These are phyloP conservation scores for Suhomyces wounanorum DNA, from an alignment of 1,139 yeast genomes.

Conservation along the genomic window DNA sequence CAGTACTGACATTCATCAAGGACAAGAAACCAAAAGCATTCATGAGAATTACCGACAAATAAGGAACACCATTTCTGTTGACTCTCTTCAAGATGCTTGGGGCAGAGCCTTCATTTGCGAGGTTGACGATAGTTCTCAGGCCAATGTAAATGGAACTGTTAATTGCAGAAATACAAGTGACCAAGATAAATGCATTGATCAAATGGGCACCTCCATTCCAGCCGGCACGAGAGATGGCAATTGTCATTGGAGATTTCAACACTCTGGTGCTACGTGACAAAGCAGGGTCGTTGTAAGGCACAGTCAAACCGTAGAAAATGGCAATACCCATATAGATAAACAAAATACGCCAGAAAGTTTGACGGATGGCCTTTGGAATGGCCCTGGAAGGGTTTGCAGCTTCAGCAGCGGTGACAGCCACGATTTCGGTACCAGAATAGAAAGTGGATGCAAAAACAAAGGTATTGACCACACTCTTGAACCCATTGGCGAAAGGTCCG, in stretches of 20 bases:
- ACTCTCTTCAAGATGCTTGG: slow-evolving; percentile 45
- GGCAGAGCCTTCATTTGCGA: slow-evolving; percentile 53
- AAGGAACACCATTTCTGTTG: slow-evolving; percentile 53
- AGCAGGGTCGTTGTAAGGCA: slow-evolving; percentile 50
- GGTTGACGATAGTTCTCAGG: slow-evolving; percentile 51
- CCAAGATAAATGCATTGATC: slow-evolving; percentile 51
- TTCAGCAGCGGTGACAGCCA: slow-evolving; percentile 60
- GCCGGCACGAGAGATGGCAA: slow-evolving; percentile 48
- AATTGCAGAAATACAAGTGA: slow-evolving; percentile 56
- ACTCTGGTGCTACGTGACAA: slow-evolving; percentile 29
- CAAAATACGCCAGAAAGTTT: slow-evolving; percentile 55
- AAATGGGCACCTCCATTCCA: slow-evolving; percentile 53
- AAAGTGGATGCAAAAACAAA: slow-evolving; percentile 70
- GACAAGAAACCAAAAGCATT: slow-evolving; percentile 54
- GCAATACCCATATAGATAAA: slow-evolving; percentile 58
- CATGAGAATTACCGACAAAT: slow-evolving; percentile 48
- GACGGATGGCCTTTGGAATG: slow-evolving; percentile 60
- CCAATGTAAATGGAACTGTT: slow-evolving; percentile 56
- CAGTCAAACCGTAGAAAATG: slow-evolving; percentile 54
- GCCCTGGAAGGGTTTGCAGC: slow-evolving; percentile 57
- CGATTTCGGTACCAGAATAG: slow-evolving; percentile 59
- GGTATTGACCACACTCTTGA: slow-evolving; percentile 62
- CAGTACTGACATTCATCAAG: slow-evolving; percentile 51
- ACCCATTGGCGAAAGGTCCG: slow-evolving; percentile 39
- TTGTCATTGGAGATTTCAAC: slow-evolving; percentile 46